These are phyloP conservation scores for Cupressus sempervirens DNA, from an alignment of 75 land plant species.

Conservation along the genomic window DNA sequence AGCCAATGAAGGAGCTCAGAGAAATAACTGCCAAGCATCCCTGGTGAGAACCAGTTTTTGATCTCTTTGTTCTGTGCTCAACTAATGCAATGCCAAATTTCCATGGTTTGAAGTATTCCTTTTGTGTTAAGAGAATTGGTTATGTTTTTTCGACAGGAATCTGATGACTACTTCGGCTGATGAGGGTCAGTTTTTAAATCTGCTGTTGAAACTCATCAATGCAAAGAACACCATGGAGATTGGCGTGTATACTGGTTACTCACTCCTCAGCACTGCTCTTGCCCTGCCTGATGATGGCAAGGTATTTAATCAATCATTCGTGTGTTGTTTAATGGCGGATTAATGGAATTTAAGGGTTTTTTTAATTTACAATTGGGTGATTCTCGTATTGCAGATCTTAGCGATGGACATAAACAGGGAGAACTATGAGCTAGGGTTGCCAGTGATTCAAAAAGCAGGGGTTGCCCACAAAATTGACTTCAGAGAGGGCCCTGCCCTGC, in stretches of 20 bases:
- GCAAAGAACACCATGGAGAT: slow-evolving; percentile 81
- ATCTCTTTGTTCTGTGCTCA: neutral
- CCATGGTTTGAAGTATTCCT: neutral
- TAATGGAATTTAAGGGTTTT: neutral
- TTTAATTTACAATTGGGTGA: neutral
- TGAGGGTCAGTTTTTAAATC: slow-evolving; percentile 60
- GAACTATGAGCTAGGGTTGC: slow-evolving; percentile 63
- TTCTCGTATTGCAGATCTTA: slow-evolving; percentile 26
- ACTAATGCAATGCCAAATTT: neutral
- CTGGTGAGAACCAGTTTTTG: slow-evolving; percentile 20
- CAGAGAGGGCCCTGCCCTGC: slow-evolving; percentile 62
- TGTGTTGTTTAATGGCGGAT: neutral
- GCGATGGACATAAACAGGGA: slow-evolving; percentile 71
- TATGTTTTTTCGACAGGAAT: slow-evolving; percentile 31
- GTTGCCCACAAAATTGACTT: slow-evolving; percentile 76
- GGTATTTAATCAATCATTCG: slow-evolving; percentile 14
- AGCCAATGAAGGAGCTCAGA: slow-evolving; percentile 58
- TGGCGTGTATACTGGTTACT: slow-evolving; percentile 74
- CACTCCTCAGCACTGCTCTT: slow-evolving; percentile 72
- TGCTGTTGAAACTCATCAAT: slow-evolving; percentile 68
- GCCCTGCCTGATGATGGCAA: slow-evolving; percentile 71
- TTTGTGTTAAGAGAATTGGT: neutral
- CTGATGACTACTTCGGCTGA: slow-evolving; percentile 66
- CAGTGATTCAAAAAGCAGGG: slow-evolving; percentile 60
- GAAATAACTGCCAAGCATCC: slow-evolving; percentile 56